These are phyloP conservation scores for Mycena filopes DNA, from an alignment of 768 basidiomycete species.

Conservation along the genomic window DNA sequence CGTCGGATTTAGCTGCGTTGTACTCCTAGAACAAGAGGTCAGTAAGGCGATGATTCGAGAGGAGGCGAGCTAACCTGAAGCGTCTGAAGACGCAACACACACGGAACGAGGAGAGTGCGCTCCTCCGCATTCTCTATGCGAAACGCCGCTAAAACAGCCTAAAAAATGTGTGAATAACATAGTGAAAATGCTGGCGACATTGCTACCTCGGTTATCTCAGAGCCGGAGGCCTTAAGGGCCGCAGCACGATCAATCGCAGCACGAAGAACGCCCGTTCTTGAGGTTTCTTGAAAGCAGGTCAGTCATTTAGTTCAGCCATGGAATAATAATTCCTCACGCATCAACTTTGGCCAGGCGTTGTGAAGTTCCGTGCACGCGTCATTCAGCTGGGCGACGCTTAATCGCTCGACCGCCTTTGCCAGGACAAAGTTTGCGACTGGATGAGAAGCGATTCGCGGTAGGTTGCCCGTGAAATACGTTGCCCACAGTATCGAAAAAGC, in stretches of 20 bases:
- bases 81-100: slow-evolving; percentile 67
- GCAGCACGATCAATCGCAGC: slow-evolving; percentile 78
- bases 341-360: slow-evolving; percentile 66
- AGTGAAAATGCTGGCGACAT: not conserved
- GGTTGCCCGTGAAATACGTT: slow-evolving; percentile 79
- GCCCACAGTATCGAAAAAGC: slow-evolving; percentile 80
- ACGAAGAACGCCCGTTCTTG: slow-evolving; percentile 81
- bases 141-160: slow-evolving; percentile 74
- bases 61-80: slow-evolving; percentile 49
- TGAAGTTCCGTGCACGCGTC: slow-evolving; percentile 70
- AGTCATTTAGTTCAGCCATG: not conserved
- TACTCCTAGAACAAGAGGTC: slow-evolving; percentile 36
- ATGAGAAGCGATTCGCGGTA: slow-evolving; percentile 80
- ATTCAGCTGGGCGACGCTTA: slow-evolving; percentile 64
- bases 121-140: slow-evolving; percentile 62
- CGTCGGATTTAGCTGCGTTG: slow-evolving; percentile 37
- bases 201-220: slow-evolving; percentile 67
- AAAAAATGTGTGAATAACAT: slow-evolving; percentile 8
- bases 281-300: slow-evolving; percentile 58
- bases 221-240: slow-evolving; percentile 56
- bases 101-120: slow-evolving; percentile 68
- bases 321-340: slow-evolving; percentile 62
- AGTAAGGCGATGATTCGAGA: not conserved
- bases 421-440: slow-evolving; percentile 96
- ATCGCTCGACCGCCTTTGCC: slow-evolving; percentile 77